These are phyloP conservation scores for Pythium sp. DNA, from an alignment of 352 stramenopile genomes.

Conservation along the genomic window DNA sequence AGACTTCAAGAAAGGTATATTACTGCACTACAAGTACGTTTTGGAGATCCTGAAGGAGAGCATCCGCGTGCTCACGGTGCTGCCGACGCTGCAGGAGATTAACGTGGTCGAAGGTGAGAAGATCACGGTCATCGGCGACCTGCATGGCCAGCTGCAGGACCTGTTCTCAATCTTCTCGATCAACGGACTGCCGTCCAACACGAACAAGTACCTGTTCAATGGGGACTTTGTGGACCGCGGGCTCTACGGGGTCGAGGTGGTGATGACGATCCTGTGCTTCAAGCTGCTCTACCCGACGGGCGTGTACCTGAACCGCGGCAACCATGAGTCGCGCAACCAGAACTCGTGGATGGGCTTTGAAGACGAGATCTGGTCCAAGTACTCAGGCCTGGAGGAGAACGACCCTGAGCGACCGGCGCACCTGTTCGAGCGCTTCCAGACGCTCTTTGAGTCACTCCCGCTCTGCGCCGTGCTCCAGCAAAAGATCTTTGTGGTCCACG, in stretches of 20 bases:
- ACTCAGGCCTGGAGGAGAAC: constrained; percentile 60
- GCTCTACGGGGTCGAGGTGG: constrained; percentile 82
- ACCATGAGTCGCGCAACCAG: constrained; percentile 94
- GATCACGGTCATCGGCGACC: constrained; percentile 91
- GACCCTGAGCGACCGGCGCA: constrained; percentile 47
- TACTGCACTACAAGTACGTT: constrained; percentile 91
- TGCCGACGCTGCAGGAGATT: constrained; percentile 89
- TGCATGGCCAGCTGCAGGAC: constrained; percentile 94
- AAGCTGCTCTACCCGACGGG: constrained; percentile 77
- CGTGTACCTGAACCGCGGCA: constrained; percentile 93
- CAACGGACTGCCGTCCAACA: constrained; percentile 83
- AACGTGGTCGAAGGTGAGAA: constrained; percentile 80
- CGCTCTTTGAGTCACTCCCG: constrained; percentile 85
- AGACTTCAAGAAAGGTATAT: constrained; percentile 86
- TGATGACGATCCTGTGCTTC: constrained; percentile 78
- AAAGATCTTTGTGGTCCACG: constrained; percentile 94
- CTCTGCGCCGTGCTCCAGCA: constrained; percentile 89
- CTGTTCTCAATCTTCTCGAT: constrained; percentile 94
- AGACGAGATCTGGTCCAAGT: constrained; percentile 86
- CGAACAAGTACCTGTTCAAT: constrained; percentile 97
- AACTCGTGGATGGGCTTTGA: constrained; percentile 94
- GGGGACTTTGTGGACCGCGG: constrained; percentile 96
- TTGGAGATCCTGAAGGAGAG: constrained; percentile 77
- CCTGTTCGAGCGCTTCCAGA: constrained; percentile 71
- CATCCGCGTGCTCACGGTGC: constrained; percentile 52